These are phyloP conservation scores for Sugiyamaella pinicola DNA, from an alignment of 1,139 yeast genomes.

Conservation along the genomic window DNA sequence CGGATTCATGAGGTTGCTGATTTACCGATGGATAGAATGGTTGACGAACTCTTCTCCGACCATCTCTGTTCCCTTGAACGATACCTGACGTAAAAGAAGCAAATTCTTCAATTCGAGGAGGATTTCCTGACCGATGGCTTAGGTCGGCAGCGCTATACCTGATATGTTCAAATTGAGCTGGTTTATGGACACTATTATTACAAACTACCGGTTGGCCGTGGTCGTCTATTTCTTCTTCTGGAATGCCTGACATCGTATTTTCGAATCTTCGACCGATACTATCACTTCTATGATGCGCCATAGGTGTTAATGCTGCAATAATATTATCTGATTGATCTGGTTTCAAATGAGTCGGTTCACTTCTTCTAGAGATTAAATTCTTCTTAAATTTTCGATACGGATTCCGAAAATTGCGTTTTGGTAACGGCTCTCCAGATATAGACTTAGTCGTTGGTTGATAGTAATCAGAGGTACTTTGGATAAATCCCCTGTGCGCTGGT, in stretches of 20 bases:
- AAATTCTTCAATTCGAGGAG: background rate
- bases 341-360: background rate
- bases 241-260: background rate
- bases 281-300: background rate
- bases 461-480: background rate
- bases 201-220: background rate
- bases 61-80: background rate
- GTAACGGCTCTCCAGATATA: background rate
- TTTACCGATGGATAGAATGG: background rate
- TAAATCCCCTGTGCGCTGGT: background rate
- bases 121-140: background rate
- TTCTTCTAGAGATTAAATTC: background rate
- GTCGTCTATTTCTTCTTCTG: conserved; percentile 2
- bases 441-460: background rate
- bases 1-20: background rate
- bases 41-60: background rate
- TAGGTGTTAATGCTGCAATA: background rate
- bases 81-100: background rate
- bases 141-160: background rate
- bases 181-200: background rate
- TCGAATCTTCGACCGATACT: background rate
- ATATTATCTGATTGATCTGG: background rate
- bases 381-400: background rate
- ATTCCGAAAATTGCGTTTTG: conserved; percentile 1
- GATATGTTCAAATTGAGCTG: background rate